phyloP scores from a whole-genome alignment of 257 asterid genomes.

The Ballota nigra region DNA sequence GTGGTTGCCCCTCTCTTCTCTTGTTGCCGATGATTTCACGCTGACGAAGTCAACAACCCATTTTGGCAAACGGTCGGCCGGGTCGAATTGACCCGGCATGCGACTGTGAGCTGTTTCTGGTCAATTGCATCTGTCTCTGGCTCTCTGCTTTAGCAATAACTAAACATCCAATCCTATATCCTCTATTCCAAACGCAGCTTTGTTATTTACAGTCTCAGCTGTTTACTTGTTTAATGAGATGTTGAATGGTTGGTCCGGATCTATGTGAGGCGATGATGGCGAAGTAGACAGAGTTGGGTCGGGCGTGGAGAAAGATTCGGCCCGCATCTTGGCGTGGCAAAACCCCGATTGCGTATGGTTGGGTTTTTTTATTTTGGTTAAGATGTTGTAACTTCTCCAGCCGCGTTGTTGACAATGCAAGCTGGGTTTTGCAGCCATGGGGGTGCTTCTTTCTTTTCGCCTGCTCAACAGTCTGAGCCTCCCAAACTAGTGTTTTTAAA shows the following conservation, averaged over 20 bases:
- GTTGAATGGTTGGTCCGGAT: neutral
- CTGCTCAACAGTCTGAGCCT: slow-evolving; percentile 36
- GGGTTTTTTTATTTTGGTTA: too few relatives aligned
- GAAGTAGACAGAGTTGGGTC: slow-evolving; percentile 14
- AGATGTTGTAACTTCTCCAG: too few relatives aligned
- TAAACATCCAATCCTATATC: neutral
- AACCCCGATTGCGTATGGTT: slow-evolving; percentile 23
- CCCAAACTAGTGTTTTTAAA: too few relatives aligned
- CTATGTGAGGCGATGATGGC: slow-evolving; percentile 24
- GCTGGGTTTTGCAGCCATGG: slow-evolving; percentile 41
- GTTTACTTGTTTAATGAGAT: neutral
- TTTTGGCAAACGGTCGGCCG: neutral
- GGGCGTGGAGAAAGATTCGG: slow-evolving; percentile 14
- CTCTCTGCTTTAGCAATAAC: neutral
- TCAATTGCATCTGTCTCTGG: neutral
- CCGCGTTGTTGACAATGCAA: too few relatives aligned
- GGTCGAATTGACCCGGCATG: neutral
- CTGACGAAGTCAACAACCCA: slow-evolving; percentile 14
- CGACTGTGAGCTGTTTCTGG: neutral
- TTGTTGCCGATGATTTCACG: slow-evolving; percentile 25
- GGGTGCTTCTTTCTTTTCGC: slow-evolving; percentile 12
- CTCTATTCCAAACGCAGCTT: neutral
- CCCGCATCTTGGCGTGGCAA: slow-evolving; percentile 38
- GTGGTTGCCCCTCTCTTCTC: slow-evolving; percentile 37
- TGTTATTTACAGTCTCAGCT: neutral